Conservation (phyloP, 192 early-diverging fungal genomes). For the Backusella westeae region DNA sequence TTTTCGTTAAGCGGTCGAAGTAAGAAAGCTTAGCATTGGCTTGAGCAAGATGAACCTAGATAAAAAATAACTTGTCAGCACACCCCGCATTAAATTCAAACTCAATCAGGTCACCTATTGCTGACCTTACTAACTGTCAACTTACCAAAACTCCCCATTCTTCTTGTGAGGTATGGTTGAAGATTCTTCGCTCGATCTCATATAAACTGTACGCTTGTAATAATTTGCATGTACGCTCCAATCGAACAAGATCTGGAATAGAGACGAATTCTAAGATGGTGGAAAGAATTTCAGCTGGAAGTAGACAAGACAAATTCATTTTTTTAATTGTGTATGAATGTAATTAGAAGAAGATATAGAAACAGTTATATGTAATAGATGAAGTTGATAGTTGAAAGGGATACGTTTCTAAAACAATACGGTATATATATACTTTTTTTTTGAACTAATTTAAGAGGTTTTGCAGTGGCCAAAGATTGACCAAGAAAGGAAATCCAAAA, state of each 20-base stretch:
- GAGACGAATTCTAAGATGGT: constrained; percentile 12
- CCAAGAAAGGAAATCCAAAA: neutral
- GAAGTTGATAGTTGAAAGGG: neutral
- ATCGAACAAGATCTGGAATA: constrained; percentile 20
- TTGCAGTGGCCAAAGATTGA: neutral
- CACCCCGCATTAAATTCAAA: neutral
- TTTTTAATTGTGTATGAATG: neutral
- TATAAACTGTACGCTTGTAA: constrained; percentile 12
- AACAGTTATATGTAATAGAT: neutral
- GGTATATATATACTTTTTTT: neutral
- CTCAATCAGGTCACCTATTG: neutral
- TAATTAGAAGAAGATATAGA: neutral
- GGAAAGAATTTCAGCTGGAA: constrained; percentile 25
- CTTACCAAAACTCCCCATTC: constrained; percentile 18
- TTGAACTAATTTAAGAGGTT: neutral
- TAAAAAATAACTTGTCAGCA: neutral
- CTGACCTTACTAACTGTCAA: neutral
- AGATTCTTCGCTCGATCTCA: constrained; percentile 16
- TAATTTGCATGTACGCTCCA: constrained; percentile 19
- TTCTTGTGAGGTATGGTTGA: neutral
- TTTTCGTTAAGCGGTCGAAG: constrained; percentile 28
- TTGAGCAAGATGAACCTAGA: constrained; percentile 27
- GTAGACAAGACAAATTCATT: constrained; percentile 1
- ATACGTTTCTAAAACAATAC: neutral
- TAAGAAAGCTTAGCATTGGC: constrained; percentile 15